Evolutionary conservation across 768 basidiomycete species (phyloP), one percentile per base, ranked within the genome.

Genomic region (Trametes maxima): DNA sequence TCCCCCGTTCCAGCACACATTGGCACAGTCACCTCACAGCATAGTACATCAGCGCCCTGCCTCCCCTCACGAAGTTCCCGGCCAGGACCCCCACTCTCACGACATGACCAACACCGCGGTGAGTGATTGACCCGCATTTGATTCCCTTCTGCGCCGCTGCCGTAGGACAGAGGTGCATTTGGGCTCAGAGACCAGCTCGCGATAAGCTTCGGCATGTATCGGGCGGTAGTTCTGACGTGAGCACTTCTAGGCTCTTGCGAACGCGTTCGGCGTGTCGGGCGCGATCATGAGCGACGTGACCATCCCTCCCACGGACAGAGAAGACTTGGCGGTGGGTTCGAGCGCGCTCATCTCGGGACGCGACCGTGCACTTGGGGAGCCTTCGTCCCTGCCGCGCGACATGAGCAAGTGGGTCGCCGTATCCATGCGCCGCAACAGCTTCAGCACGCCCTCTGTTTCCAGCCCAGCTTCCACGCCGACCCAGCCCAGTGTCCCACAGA

Each of bases 281-380:
- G 80, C 82, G 44, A 91, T 93, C 65, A 84, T 91, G 53, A 82
- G 77, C 59, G 85, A 85, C 62, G 78, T 86, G 62, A 84, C 82
- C 59, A 77, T 91, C 47, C 76, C 80, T 54, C 73, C 81, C 0
- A 72, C 66, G 19, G 88, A 88, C 70, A 84, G 74, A 63, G 91
- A 93, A 69, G 90, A 92, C 69, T 79, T 92, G 5, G 88, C 88
- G 2, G 88, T 92, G 24, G 90, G 89, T 33, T 87, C 88, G 3
- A 84, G 77, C 62, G 89, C 87, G 37, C 82, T 92, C 48, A 76
- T 79, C 36, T 89, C 88, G 2, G 87, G 87, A 40, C 85, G 89
- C 17, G 89, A 90, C 68, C 82, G 85, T 47, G 78, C 82, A 14
- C 70, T 80, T 54, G 76, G 82, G 19, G 84, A 87, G 57, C 70